Evolutionary conservation across 1,139 yeast species (phyloP), one percentile per base, ranked within the genome.

Genomic region (Candida frijolesensis): DNA sequence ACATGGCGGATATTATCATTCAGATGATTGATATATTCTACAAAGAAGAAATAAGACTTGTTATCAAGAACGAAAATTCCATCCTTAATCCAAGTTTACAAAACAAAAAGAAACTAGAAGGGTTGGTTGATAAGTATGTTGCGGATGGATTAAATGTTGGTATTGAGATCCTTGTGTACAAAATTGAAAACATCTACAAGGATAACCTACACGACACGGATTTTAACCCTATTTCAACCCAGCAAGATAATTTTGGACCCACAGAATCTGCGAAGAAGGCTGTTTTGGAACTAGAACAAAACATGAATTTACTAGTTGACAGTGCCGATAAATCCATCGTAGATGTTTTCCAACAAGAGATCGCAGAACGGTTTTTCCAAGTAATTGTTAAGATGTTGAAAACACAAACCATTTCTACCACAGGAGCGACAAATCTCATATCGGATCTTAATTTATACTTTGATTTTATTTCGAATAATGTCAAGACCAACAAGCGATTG

Each of bases 71-170:
- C 52, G 87, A 86, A 56, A 78, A 81, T 53, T 96, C 95, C 51
- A 88, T 92, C 60, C 73, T 90, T 50, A 85, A 89, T 54, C 89
- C 90, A 16, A 83, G 95, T 3, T 79, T 89, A 45, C 94, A 90
- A 61, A 84, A 84, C 40, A 94, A 94, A 65, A 85, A 88, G 59
- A 81, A 81, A 52, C 80, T 94, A 55, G 99, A 94, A 62, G 83
- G 83, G 10, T 74, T 84, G 70, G 82, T 94, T 9, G 99, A 94
- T 65, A 89, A 84, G 49, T 87, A 81, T 62, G 97, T 94, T 25
- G 99, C 98, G 0, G 90, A 87, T 62, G 99, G 99, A 0, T 76
- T 94, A 39, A 92, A 90, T 61, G 79, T 89, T 15, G 97, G 98
- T 44, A 89, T 94, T 44, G 96, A 89, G 57, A 92, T 91, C 9